A percentile compares a stretch with the other conserved stretches of the same genome.
Evolutionary conservation across 495 filamentous ascomycete species (phyloP).

Genomic region (Neurospora sp.): DNA sequence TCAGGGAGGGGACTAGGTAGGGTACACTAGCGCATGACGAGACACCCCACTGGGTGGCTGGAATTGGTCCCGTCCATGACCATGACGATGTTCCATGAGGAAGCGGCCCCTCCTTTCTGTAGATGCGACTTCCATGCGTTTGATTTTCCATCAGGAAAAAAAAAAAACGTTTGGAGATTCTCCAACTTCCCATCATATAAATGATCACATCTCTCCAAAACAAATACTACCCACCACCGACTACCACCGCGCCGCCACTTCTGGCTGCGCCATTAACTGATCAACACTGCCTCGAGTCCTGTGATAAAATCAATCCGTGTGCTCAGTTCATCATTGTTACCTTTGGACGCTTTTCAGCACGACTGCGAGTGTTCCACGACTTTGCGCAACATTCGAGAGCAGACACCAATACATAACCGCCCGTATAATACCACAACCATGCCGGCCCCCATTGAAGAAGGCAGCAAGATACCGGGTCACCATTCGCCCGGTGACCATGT

Average conservation of each 20-base stretch:
- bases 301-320: neutral
- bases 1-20: neutral
- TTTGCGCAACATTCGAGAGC: neutral
- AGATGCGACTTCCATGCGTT: neutral
- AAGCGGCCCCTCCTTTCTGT: neutral
- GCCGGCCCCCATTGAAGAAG: conserved; percentile 26
- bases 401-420: neutral
- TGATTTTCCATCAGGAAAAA: neutral
- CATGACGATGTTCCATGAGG: neutral
- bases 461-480: conserved; percentile 20
- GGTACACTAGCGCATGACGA: neutral
- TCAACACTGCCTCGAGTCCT: neutral
- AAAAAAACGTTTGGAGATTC: neutral
- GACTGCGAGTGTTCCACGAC: neutral
- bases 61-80: neutral
- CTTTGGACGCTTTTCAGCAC: neutral
- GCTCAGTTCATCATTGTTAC: neutral
- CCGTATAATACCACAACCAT: conserved; percentile 11
- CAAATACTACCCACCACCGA: neutral
- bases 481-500: conserved; percentile 18
- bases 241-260: neutral
- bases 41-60: neutral
- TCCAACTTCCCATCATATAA: neutral
- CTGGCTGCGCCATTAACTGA: neutral
- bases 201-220: neutral